These are phyloP conservation scores for Colletotrichum euphorbiae DNA, from an alignment of 2,329 filamentous ascomycete genomes.

Conservation along the genomic window DNA sequence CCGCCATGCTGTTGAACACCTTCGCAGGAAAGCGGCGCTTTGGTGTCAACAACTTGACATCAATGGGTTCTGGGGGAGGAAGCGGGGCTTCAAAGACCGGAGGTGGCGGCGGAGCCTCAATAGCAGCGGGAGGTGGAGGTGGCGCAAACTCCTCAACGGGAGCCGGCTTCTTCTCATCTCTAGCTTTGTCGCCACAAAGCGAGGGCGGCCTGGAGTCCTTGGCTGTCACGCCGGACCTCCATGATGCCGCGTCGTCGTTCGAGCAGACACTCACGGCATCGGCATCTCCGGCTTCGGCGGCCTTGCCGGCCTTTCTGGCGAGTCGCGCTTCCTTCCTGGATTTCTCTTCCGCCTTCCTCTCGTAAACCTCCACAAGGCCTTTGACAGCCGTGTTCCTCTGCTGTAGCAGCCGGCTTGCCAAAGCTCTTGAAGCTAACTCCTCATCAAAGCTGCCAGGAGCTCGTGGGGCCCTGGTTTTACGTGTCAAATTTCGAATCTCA, in stretches of 20 bases:
- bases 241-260: constrained; percentile 22
- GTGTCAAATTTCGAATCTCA: neutral
- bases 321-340: constrained; percentile 4
- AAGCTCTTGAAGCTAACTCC: constrained; percentile 30
- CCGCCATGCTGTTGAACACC: constrained; percentile 17
- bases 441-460: constrained; percentile 32
- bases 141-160: neutral
- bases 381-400: constrained; percentile 4
- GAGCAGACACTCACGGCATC: constrained; percentile 23
- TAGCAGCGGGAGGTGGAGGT: neutral
- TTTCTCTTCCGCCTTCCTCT: constrained; percentile 15
- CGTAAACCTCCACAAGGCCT: neutral
- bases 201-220: constrained; percentile 18
- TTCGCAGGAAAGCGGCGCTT: constrained; percentile 18
- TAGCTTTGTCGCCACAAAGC: neutral
- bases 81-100: neutral
- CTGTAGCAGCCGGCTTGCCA: constrained; percentile 21
- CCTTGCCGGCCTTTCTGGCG: neutral
- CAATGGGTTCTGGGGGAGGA: constrained; percentile 5
- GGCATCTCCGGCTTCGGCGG: constrained; percentile 7
- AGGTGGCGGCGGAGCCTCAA: neutral
- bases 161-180: neutral
- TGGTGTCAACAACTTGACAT: constrained; percentile 19
- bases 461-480: neutral
- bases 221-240: constrained; percentile 31